These are phyloP conservation scores for Tylopilus sp. DNA, from an alignment of 768 basidiomycete genomes.

Conservation along the genomic window DNA sequence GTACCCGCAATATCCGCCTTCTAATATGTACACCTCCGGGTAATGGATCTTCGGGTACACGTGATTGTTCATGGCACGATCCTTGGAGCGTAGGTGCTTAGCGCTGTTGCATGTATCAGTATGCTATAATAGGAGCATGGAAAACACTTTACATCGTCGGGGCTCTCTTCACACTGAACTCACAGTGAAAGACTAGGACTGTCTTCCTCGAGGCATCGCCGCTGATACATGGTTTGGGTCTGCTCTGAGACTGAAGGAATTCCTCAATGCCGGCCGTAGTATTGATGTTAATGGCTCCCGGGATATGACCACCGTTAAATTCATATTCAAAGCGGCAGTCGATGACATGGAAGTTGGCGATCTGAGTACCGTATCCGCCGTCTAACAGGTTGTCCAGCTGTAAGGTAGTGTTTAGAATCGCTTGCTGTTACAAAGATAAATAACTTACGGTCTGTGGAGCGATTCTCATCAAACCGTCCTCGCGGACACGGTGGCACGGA, in stretches of 20 bases:
- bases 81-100: constrained; percentile 87
- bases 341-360: constrained; percentile 74
- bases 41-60: constrained; percentile 91
- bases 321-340: constrained; percentile 99
- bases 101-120: constrained; percentile 51
- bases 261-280: constrained; percentile 77
- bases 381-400: constrained; percentile 78
- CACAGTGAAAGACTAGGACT: constrained; percentile 94
- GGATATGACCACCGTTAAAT: constrained; percentile 89
- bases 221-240: constrained; percentile 68
- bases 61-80: constrained; percentile 85
- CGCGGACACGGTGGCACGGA: constrained; percentile 89
- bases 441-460: constrained; percentile 68
- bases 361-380: constrained; percentile 63
- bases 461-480: constrained; percentile 95
- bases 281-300: constrained; percentile 89
- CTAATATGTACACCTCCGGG: constrained; percentile 94
- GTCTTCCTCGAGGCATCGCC: constrained; percentile 75
- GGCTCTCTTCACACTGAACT: constrained; percentile 92
- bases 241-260: constrained; percentile 62
- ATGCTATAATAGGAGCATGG: background rate
- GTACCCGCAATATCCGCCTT: constrained; percentile 93
- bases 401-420: constrained; percentile 5
- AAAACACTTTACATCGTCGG: constrained; percentile 79
- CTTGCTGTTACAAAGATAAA: background rate